A percentile compares a stretch with the other conserved stretches of the same genome.
These are phyloP conservation scores for Lyophyllum shimeji DNA, from an alignment of 768 basidiomycete genomes.

Conservation along the genomic window DNA sequence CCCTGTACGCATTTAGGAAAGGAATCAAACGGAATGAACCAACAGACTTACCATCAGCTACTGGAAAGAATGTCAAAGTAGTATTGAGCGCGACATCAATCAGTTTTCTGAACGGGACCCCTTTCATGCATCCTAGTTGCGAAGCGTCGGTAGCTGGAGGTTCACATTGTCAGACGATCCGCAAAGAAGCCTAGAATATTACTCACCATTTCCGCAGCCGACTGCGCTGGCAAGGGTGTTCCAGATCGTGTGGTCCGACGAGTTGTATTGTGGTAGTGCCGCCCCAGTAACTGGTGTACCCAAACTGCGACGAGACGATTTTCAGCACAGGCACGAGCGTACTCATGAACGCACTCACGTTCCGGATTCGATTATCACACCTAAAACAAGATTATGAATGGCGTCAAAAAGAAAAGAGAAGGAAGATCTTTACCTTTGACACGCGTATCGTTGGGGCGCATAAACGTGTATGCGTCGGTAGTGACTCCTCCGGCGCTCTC, in stretches of 20 bases:
- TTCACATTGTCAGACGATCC: too few relatives aligned
- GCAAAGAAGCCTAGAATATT: too few relatives aligned
- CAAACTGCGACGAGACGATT: too few relatives aligned
- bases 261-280: slow-evolving; percentile 13
- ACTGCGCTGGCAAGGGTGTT: slow-evolving; percentile 28
- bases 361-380: slow-evolving; percentile 37
- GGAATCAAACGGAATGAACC: too few relatives aligned
- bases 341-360: too few relatives aligned
- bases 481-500: slow-evolving; percentile 37
- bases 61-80: slow-evolving; percentile 25
- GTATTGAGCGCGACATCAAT: slow-evolving; percentile 32
- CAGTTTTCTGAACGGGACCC: slow-evolving; percentile 27
- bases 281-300: slow-evolving; percentile 16
- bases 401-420: background rate
- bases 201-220: slow-evolving; percentile 35
- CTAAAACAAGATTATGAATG: slow-evolving; percentile 8
- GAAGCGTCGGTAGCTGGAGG: slow-evolving; percentile 21
- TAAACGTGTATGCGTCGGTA: slow-evolving; percentile 33
- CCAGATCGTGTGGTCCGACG: too few relatives aligned
- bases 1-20: too few relatives aligned
- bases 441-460: slow-evolving; percentile 32
- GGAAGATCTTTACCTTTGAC: slow-evolving; percentile 9
- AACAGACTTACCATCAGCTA: slow-evolving; percentile 33
- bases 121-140: slow-evolving; percentile 37
- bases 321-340: too few relatives aligned